Evolutionary conservation across 768 basidiomycete species (phyloP), one percentile per base, ranked within the genome.

Genomic region (Dioszegia aurantiaca): DNA sequence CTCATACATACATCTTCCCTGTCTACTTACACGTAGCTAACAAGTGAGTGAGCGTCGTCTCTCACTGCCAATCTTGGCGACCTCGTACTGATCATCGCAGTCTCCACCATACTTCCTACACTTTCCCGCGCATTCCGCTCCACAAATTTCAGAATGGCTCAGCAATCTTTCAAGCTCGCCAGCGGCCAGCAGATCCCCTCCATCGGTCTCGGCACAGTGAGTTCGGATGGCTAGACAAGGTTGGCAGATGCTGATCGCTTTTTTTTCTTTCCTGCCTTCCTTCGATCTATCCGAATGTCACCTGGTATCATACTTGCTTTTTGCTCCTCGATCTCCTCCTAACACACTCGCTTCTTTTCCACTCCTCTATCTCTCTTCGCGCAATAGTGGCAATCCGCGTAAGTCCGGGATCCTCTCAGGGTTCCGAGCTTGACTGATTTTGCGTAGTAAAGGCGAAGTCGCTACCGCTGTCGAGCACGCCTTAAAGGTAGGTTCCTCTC

Each of bases 101-200:
- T 19, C 19, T 51, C 33, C 51, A 53, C 39, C 54, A 55, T 55
- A 36, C 54, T 55, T 12, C 54, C 43, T 42, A 55, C 40, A 55
- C 54, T 55, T 44, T 55, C 43, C 36, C 54, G 40, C 54, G 28
- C 54, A 43, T 43, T 55, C 33, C 54, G 43, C 37, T 45, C 36
- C 44, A 23, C 54, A 27, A 3, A 17, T 4, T 41, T 49, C 62
- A 61, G 30, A 63, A 69, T 69, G 67, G 59, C 65, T 53, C 58
- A 57, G 23, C 37, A 49, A 37, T 58, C 61, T 58, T 72, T 76
- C 68, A 74, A 70, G 51, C 69, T 77, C 55, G 71, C 62, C 71
- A 77, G 70, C 60, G 77, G 77, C 24, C 83, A 83, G 48, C 79
- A 82, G 67, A 90, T 91, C 81, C 87, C 88, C 69, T 83, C 83